Evolutionary conservation across 495 filamentous ascomycete genomes (phyloP), one percentile per base, ranked within the genome.

Genomic region (Hypoxylon trugodes): DNA sequence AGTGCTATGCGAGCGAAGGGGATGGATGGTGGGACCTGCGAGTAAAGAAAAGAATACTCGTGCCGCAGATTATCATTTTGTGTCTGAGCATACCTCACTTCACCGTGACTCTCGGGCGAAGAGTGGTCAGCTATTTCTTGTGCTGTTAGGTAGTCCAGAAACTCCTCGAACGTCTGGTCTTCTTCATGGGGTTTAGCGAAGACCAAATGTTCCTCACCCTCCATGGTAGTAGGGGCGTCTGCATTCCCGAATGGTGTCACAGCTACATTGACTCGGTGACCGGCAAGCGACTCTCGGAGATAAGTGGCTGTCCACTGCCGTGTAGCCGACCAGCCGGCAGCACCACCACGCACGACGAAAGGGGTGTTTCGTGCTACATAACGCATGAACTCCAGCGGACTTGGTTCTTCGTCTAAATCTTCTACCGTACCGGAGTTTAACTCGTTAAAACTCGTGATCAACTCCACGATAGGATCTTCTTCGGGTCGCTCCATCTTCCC

Each of bases 21-120:
- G 38, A 93, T 86, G 56, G 80, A 75, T 10, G 61, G 61, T 12
- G 82, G 82, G 1, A 89, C 78, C 62, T 87, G 77, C 1, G 75
- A 41, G 67, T 82, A 83, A 4, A 93, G 82, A 1, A 73, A 28
- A 1, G 63, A 22, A 73, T 91, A 93, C 69, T 93, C 90, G 57
- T 81, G 71, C 2, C 85, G 83, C 13, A 93, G 79, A 68, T 93
- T 93, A 69, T 92, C 86, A 67, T 93, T 91, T 77, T 93, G 83
- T 13, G 82, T 86, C 65, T 86, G 83, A 15, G 83, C 82, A 62
- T 86, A 86, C 43, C 79, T 69, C 21, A 80, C 69, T 65, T 84
- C 81, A 1, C 53, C 57, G 12, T 45, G 3, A 13, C 36, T 4
- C 28, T 48, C 21, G 12, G 48, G 33, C 13, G 30, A 30, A 6